phyloP scores from a whole-genome alignment of 208 protist genomes.

The Crithidia bombi region DNA sequence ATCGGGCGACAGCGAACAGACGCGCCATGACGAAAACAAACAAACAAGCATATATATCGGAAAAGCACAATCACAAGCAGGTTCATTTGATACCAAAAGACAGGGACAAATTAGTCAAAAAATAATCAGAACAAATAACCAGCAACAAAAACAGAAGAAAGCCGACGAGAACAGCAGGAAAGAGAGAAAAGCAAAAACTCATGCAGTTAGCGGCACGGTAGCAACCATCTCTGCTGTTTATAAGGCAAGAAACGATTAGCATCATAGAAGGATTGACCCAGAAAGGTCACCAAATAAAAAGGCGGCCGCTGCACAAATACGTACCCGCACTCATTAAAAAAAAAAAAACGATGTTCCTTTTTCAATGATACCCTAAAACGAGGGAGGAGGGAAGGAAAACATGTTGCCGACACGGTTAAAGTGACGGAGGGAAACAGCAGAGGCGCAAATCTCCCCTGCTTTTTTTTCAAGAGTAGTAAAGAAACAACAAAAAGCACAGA shows the following conservation, averaged over 20 bases:
- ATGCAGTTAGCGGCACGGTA: too few species aligned
- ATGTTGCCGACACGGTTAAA: background rate
- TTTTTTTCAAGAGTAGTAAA: background rate
- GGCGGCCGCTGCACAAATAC: too few species aligned
- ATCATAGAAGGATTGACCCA: too few species aligned
- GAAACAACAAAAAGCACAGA: too few species aligned
- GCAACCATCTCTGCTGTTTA: too few species aligned
- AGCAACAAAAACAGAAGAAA: constrained; percentile 6
- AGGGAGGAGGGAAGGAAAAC: background rate
- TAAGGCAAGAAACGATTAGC: too few species aligned
- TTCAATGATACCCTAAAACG: too few species aligned
- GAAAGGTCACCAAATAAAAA: too few species aligned
- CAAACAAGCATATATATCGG: too few species aligned
- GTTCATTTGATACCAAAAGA: background rate
- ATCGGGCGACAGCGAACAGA: background rate
- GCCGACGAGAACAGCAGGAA: constrained; percentile 6
- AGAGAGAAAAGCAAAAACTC: constrained; percentile 4
- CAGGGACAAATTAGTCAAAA: constrained; percentile 19
- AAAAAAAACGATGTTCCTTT: background rate
- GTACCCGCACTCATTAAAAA: background rate
- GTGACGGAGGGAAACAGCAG: background rate
- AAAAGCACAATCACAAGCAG: too few species aligned
- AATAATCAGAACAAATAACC: background rate
- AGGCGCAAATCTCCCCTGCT: background rate
- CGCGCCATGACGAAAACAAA: background rate